phyloP scores from a whole-genome alignment of 2,329 filamentous ascomycete species.

The Pestalotiopsis fici region DNA sequence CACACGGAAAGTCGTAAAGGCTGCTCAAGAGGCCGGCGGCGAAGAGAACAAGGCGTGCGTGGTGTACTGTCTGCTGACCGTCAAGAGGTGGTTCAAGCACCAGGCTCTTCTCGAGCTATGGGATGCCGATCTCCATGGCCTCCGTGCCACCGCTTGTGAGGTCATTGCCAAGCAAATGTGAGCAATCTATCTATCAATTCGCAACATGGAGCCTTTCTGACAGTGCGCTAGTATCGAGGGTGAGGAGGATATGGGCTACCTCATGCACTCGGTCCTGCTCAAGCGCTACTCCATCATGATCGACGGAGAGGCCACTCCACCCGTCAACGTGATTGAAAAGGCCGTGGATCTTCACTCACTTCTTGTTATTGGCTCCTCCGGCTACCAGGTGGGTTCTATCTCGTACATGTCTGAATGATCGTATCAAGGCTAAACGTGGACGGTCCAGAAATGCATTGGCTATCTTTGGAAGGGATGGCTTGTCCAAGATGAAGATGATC shows the following conservation, averaged over 20 bases:
- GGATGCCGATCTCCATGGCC: conserved; percentile 82
- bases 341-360: conserved; percentile 92
- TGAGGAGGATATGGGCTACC: conserved; percentile 77
- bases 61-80: conserved; percentile 78
- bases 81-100: conserved; percentile 72
- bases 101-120: conserved; percentile 83
- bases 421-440: not conserved
- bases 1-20: conserved; percentile 75
- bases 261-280: conserved; percentile 80
- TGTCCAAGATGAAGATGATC: conserved; percentile 91
- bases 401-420: too few species aligned
- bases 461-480: conserved; percentile 96
- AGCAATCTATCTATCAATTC: conserved; percentile 17
- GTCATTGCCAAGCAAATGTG: conserved; percentile 82
- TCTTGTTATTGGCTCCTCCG: conserved; percentile 83
- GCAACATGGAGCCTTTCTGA: not conserved
- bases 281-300: conserved; percentile 84
- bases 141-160: conserved; percentile 82
- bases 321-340: conserved; percentile 88
- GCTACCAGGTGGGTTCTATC: conserved; percentile 65
- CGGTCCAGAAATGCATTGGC: conserved; percentile 71
- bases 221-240: conserved; percentile 67
- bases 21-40: conserved; percentile 80
- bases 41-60: conserved; percentile 76
- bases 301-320: conserved; percentile 69